Evolutionary conservation across 2,329 filamentous ascomycete genomes (phyloP).

Genomic region (Trichoderma semiorbis): DNA sequence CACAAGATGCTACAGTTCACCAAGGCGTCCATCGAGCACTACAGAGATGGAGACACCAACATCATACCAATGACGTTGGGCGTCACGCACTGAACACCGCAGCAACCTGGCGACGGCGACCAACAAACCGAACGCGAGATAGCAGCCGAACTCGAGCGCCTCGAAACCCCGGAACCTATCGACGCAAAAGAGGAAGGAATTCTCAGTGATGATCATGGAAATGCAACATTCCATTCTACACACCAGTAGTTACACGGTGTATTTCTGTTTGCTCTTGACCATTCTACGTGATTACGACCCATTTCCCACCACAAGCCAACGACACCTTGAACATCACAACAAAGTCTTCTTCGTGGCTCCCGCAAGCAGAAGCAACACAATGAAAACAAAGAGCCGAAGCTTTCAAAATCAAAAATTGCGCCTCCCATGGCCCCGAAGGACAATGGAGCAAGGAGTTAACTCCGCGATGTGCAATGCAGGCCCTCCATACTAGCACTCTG

Average conservation of each 20-base stretch:
- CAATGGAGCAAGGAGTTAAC: constrained; percentile 43
- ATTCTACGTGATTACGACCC: background rate
- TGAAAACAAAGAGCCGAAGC: constrained; percentile 43
- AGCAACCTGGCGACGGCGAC: too few relatives aligned
- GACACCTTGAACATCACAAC: background rate
- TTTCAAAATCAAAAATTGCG: constrained; percentile 47
- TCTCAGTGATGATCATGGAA: too few relatives aligned
- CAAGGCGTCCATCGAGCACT: background rate
- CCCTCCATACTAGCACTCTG: constrained; percentile 38
- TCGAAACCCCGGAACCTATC: too few relatives aligned
- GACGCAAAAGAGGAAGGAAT: too few relatives aligned
- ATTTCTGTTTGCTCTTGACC: background rate
- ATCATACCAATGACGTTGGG: background rate
- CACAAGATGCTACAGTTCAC: background rate
- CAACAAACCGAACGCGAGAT: background rate
- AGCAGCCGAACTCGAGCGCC: too few relatives aligned
- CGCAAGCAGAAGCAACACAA: constrained; percentile 38
- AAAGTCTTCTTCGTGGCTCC: constrained; percentile 42
- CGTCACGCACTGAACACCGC: too few relatives aligned
- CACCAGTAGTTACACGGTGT: too few relatives aligned
- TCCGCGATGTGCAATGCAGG: constrained; percentile 54
- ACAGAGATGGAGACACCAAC: too few relatives aligned
- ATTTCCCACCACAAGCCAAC: background rate
- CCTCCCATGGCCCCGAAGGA: constrained; percentile 49
- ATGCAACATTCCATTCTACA: too few relatives aligned